phyloP scores from a whole-genome alignment of 2,329 filamentous ascomycete species.

The Phialocephala subalpina region DNA sequence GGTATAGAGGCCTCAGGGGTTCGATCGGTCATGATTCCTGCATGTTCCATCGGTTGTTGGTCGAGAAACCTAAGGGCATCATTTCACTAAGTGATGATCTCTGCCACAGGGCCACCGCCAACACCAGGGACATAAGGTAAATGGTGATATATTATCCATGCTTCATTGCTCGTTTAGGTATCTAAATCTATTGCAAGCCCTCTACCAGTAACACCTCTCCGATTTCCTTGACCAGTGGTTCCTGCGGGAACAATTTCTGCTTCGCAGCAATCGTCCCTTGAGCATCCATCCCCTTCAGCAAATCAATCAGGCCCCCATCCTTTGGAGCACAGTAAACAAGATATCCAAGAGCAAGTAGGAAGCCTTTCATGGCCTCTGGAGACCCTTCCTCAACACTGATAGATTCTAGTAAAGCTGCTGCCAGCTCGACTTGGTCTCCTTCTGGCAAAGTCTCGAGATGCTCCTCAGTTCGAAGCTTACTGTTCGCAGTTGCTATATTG shows the following conservation, averaged over 20 bases:
- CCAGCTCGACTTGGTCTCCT: slow-evolving; percentile 79
- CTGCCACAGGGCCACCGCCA: no score
- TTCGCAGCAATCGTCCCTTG: slow-evolving; percentile 68
- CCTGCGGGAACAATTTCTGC: slow-evolving; percentile 61
- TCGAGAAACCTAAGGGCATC: no score
- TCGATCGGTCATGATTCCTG: no score
- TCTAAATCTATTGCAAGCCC: slow-evolving; percentile 34
- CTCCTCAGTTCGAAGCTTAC: slow-evolving; percentile 66
- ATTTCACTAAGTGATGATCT: no score
- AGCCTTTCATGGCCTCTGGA: slow-evolving; percentile 77
- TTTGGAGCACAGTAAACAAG: slow-evolving; percentile 74
- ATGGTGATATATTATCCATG: not conserved
- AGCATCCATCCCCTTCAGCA: slow-evolving; percentile 82
- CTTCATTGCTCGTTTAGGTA: not conserved
- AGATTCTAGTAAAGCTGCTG: slow-evolving; percentile 82
- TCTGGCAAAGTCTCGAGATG: slow-evolving; percentile 68
- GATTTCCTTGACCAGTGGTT: slow-evolving; percentile 63
- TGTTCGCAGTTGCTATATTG: slow-evolving; percentile 79
- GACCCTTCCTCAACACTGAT: slow-evolving; percentile 66
- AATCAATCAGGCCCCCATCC: slow-evolving; percentile 79
- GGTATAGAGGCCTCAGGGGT: no score
- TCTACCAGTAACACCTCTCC: slow-evolving; percentile 52
- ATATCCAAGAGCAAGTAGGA: slow-evolving; percentile 79
- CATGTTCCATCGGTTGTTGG: no score
- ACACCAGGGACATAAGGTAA: no score